Base-by-base conservation (phyloP, 371 early-diverging fungal species). In the Circinella umbellata region DNA sequence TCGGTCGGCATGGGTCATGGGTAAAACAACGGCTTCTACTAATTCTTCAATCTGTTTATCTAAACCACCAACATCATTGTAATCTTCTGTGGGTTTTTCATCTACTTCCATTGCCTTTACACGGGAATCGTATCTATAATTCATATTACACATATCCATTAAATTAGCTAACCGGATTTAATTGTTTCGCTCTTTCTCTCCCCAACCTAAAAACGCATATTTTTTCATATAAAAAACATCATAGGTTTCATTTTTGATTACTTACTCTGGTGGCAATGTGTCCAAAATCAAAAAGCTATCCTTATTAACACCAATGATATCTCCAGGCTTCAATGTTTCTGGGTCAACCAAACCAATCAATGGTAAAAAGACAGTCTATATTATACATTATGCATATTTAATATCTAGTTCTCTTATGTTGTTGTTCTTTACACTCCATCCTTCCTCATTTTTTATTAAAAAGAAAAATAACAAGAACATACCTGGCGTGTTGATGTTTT, bases 51-150 rank as follows among this genome's bases (percentile, higher is more conserved):
- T 74, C 61, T 71, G 73, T 69, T 67, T 75, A 46, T 74, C 69
- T 59, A 75, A 47, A 68, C 75, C 75, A 68, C 73, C 75, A 51
- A 75, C 73, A 46, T 74, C 75, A 81, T 97, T 97, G 84, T 99
- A 99, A 69, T 97, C 97, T 80, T 99, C 99, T 13, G 95, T 96
- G 11, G 99, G 99, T 81, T 99, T 99, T 79, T 99, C 99, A 77
- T 99, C 99, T 18, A 99, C 97, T 83, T 99, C 99, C 99, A 99
- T 99, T 17, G 99, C 99, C 81, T 99, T 99, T 60, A 99, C 99
- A 63, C 99, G 92, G 38, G 97, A 94, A 82, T 99, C 99, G 76
- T 98, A 99, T 78, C 91, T 91, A 65, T 27, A 27, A 27, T 27
- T 27, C 27, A 27, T 27, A 27, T 27, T 27, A 27, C 27, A 27